Evolutionary conservation across 2,329 filamentous ascomycete genomes (phyloP).

Genomic region (Aspergillus sp.): DNA sequence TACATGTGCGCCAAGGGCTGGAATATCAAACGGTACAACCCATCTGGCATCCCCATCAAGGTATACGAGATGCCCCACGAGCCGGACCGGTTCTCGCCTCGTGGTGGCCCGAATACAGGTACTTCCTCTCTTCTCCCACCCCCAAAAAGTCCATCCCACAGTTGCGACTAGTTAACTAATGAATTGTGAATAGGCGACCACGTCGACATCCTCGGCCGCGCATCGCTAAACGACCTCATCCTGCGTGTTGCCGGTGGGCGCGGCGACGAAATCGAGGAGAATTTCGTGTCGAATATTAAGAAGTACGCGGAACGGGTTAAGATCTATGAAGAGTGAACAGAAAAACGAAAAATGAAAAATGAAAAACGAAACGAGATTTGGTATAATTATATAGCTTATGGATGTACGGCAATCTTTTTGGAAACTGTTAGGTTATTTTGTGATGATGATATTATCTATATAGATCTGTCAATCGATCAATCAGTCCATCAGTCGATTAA

Average conservation of each 20-base stretch:
- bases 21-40: constrained; percentile 92
- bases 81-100: constrained; percentile 84
- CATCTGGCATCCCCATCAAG: constrained; percentile 74
- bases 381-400: background rate
- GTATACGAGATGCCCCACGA: constrained; percentile 97
- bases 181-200: constrained; percentile 66
- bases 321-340: constrained; percentile 65
- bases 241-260: constrained; percentile 81
- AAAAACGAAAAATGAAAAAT: constrained; percentile 32
- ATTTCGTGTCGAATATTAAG: constrained; percentile 75
- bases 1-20: constrained; percentile 98
- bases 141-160: background rate
- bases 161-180: background rate
- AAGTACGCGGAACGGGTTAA: constrained; percentile 82
- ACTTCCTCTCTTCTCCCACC: constrained; percentile 11
- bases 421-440: too few species aligned
- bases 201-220: constrained; percentile 89
- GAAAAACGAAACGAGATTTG: constrained; percentile 15
- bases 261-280: constrained; percentile 75
- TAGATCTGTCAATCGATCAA: too few species aligned
- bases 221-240: constrained; percentile 87
- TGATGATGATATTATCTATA: too few species aligned
- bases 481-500: too few species aligned
- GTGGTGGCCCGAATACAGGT: constrained; percentile 67
- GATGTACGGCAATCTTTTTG: background rate